phyloP scores from a whole-genome alignment of 441 rosid genomes.

The Gossypium trilobum region DNA sequence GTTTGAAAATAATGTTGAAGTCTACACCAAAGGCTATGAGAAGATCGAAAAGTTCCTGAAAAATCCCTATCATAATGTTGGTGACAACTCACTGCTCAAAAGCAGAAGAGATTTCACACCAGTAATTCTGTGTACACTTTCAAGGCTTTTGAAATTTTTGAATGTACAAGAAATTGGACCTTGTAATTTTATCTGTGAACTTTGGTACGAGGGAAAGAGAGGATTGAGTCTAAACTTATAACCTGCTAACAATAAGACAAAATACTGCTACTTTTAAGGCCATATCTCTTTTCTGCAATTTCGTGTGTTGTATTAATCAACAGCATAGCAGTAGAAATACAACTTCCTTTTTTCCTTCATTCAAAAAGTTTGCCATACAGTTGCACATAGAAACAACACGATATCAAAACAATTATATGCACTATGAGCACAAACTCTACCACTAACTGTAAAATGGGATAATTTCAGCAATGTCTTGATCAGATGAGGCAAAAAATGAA shows the following conservation, averaged over 20 bases:
- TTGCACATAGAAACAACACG: not conserved
- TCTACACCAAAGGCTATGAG: not conserved
- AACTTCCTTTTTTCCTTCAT: not conserved
- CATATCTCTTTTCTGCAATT: not conserved
- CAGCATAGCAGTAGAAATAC: not conserved
- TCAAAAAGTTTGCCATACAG: not conserved
- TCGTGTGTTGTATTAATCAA: not conserved
- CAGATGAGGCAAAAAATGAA: conserved; percentile 4
- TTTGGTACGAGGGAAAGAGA: not conserved
- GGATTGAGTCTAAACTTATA: not conserved
- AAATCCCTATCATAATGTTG: not conserved
- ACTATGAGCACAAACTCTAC: not conserved
- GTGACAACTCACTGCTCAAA: not conserved
- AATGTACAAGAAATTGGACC: not conserved
- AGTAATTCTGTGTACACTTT: not conserved
- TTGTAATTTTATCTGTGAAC: not conserved
- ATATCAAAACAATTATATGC: not conserved
- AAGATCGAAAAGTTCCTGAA: not conserved
- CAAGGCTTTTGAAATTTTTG: not conserved
- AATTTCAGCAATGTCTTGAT: not conserved
- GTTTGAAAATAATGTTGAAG: not conserved
- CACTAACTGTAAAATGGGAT: not conserved
- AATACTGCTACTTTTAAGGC: not conserved
- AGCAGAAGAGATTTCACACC: not conserved
- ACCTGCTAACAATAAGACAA: not conserved